Evolutionary conservation across 2,329 filamentous ascomycete species (phyloP), one percentile per base, ranked within the genome.

Genomic region (Scopulariopsis brevicaulis): DNA sequence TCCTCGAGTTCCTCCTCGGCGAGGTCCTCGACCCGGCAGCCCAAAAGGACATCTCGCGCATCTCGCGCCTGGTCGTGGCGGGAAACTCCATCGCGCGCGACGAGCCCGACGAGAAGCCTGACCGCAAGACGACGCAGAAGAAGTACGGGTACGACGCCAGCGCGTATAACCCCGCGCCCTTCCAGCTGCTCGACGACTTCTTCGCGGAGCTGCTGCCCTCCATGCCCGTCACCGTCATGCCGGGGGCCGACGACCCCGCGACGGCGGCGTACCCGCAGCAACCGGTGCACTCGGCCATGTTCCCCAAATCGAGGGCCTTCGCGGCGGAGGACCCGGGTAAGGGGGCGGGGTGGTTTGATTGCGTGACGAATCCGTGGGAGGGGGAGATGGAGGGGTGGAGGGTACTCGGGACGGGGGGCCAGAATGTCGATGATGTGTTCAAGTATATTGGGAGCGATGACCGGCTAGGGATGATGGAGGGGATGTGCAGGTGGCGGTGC

Each of bases 71-170:
- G 22, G 84, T 99, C 63, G 90, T 99, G 63, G 93, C 92, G 0
- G 94, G 94, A 48, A 93, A 97, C 71, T 96, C 91, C 1, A 84
- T 97, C 55, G 93, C 89, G 1, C 82, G 70, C 2, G 69, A 69
- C n/a, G 66, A 67, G 46, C 63, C 64, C 2, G 67, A 73, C 61
- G 68, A 77, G 60, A 68, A 77, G 67, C 63, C 65, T 0, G 73
- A 78, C 64, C 83, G 78, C 67, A 77, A 74, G n/a, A n/a, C n/a
- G 60, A 64, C 66, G 24, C 60, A 78, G 55, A 96, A 90, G 70
- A 96, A 95, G 69, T 97, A 96, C 72, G 93, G 94, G 60, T 97
- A 97, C 74, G 94, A 99, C 70, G 84, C 89, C 59, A 85, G 86
- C 58, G 73, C 87, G 0, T 99, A 96, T 76, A 96, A 99, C 68